A percentile compares a stretch with the other conserved stretches of the same genome.
phyloP scores from a whole-genome alignment of 139 green algal species.

The Eudorina sp. region DNA sequence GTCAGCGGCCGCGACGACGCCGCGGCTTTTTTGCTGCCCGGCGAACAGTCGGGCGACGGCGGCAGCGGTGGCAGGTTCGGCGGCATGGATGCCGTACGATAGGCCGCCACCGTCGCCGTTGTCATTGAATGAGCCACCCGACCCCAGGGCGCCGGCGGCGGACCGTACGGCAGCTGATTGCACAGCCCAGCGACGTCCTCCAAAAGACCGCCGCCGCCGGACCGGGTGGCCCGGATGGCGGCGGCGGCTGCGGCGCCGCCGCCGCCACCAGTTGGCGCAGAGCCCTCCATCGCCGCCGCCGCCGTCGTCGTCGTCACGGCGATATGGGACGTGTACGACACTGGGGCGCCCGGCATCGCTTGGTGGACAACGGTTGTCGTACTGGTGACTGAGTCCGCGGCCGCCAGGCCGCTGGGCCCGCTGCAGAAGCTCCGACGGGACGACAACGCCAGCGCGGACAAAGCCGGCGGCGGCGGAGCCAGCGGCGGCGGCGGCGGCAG shows the following conservation, averaged over 20 bases:
- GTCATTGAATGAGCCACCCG: too few relatives aligned
- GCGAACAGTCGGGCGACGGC: not conserved
- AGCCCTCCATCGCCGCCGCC: not conserved
- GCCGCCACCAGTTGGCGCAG: not conserved
- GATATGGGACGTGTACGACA: not conserved
- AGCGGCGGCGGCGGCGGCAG: not conserved
- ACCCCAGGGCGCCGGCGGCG: not conserved
- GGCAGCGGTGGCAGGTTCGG: slow-evolving; percentile 30
- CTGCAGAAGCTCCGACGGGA: slow-evolving; percentile 7
- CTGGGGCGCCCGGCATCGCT: not conserved
- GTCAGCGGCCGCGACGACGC: not conserved
- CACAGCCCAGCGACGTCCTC: not conserved
- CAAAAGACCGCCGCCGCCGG: not conserved
- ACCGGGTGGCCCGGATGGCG: not conserved
- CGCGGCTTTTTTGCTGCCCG: not conserved
- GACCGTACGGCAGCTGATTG: slow-evolving; percentile 6
- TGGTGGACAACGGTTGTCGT: not conserved
- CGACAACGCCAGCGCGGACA: not conserved
- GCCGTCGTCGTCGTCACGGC: not conserved
- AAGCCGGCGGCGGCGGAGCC: not conserved
- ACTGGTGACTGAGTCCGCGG: not conserved
- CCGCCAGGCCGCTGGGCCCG: not conserved
- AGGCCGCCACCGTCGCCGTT: not conserved
- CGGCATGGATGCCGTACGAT: slow-evolving; percentile 14
- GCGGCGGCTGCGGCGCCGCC: not conserved